These are phyloP conservation scores for Rhodotorula kratochvilovae DNA, from an alignment of 768 basidiomycete genomes.

Conservation along the genomic window DNA sequence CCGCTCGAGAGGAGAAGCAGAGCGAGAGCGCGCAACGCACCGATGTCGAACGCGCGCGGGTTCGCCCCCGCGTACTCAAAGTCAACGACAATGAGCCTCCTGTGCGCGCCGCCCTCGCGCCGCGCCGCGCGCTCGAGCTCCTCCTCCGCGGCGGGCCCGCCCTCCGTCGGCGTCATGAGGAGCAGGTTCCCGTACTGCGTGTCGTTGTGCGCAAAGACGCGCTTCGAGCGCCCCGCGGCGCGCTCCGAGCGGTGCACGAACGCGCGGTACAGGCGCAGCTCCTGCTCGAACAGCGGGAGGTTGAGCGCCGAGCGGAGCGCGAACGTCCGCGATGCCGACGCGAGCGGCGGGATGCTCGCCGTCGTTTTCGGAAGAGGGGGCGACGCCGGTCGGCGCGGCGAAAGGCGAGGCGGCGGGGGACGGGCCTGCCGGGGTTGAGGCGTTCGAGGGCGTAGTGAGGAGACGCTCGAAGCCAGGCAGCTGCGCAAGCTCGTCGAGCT, in stretches of 20 bases:
- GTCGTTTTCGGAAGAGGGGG: not conserved
- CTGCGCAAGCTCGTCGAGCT: slow-evolving; percentile 48
- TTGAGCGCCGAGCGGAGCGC: slow-evolving; percentile 34
- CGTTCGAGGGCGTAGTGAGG: slow-evolving; percentile 2
- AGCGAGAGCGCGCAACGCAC: slow-evolving; percentile 42
- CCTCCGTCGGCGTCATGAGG: slow-evolving; percentile 52
- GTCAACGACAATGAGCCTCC: slow-evolving; percentile 53
- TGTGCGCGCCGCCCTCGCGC: slow-evolving; percentile 35
- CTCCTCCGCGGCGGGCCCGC: slow-evolving; percentile 17
- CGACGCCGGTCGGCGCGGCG: too few relatives aligned
- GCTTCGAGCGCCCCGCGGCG: slow-evolving; percentile 54
- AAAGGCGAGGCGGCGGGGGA: not conserved
- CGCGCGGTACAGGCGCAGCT: slow-evolving; percentile 44
- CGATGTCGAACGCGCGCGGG: slow-evolving; percentile 89
- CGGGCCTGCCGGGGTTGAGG: not conserved
- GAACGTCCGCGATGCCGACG: slow-evolving; percentile 23
- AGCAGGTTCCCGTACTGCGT: slow-evolving; percentile 92
- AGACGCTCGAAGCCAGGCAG: slow-evolving; percentile 27
- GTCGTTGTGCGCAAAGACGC: slow-evolving; percentile 78
- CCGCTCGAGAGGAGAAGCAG: accelerated
- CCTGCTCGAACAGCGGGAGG: slow-evolving; percentile 40
- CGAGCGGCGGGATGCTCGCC: slow-evolving; percentile 28
- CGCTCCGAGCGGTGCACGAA: slow-evolving; percentile 61
- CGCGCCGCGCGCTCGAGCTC: slow-evolving; percentile 31
- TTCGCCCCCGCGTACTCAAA: slow-evolving; percentile 96